Conservation (phyloP, 2,329 filamentous ascomycete genomes). For the Cercospora sp. region DNA sequence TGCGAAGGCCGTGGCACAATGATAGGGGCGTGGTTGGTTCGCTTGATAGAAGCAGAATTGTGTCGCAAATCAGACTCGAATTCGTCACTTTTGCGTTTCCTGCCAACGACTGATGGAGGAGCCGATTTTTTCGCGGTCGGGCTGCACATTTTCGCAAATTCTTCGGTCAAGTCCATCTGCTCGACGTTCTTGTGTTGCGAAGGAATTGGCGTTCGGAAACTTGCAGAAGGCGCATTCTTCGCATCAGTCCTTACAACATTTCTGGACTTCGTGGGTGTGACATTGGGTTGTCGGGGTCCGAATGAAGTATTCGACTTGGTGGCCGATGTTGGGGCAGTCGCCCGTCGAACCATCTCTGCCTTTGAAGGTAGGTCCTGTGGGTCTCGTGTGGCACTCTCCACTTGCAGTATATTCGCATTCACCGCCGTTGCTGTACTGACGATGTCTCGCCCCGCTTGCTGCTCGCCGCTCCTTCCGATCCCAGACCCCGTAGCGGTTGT, state of each 20-base stretch:
- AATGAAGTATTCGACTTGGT: constrained; percentile 39
- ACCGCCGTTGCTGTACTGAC: background rate
- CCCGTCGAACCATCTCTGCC: constrained; percentile 46
- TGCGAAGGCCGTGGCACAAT: constrained; percentile 22
- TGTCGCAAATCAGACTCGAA: constrained; percentile 36
- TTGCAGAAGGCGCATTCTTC: background rate
- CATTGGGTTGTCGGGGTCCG: constrained; percentile 4
- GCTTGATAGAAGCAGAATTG: constrained; percentile 16
- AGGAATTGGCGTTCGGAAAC: background rate
- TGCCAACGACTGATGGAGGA: constrained; percentile 25
- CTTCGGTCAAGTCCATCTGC: constrained; percentile 40
- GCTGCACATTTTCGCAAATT: constrained; percentile 26
- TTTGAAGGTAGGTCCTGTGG: background rate
- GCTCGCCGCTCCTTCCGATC: background rate
- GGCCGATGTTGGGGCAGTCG: constrained; percentile 46
- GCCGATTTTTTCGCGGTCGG: constrained; percentile 22
- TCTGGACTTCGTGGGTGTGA: constrained; percentile 19
- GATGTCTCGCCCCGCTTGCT: background rate
- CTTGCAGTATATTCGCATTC: background rate
- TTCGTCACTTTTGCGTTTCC: constrained; percentile 52
- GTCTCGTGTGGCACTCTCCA: background rate
- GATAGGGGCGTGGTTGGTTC: constrained; percentile 3
- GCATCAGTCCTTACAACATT: constrained; percentile 1
- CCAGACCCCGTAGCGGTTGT: background rate
- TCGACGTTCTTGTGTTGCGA: constrained; percentile 27